Evolutionary conservation across 805 yeast genomes (phyloP).

Genomic region (Candida stauntonica): DNA sequence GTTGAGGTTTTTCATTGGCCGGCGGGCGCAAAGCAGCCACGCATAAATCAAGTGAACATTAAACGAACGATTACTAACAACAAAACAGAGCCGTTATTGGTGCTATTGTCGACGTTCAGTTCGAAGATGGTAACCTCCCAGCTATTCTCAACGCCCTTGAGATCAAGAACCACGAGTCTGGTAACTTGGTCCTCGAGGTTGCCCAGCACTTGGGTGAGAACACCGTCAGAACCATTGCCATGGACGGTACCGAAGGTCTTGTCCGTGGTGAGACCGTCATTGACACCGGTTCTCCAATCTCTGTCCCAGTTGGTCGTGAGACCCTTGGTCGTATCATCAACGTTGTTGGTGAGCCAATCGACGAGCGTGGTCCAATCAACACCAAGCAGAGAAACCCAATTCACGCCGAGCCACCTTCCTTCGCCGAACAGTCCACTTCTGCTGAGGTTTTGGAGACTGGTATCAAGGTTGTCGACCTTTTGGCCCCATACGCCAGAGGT

Average conservation of each 20-base stretch:
- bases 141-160: slow-evolving; percentile 96
- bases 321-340: slow-evolving; percentile 98
- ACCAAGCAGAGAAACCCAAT: slow-evolving; percentile 93
- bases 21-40: no score
- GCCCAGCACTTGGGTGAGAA: slow-evolving; percentile 99
- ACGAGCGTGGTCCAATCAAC: slow-evolving; percentile 98
- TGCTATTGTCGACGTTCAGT: slow-evolving; percentile 99
- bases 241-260: slow-evolving; percentile 99
- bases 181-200: slow-evolving; percentile 91
- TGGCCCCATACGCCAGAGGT: slow-evolving; percentile 99
- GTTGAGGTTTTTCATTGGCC: no score
- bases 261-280: slow-evolving; percentile 90
- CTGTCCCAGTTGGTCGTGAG: slow-evolving; percentile 99
- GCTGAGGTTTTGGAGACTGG: slow-evolving; percentile 99
- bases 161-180: slow-evolving; percentile 70
- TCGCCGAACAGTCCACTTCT: slow-evolving; percentile 94
- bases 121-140: slow-evolving; percentile 96
- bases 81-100: slow-evolving; percentile 84
- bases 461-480: slow-evolving; percentile 98
- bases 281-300: slow-evolving; percentile 98
- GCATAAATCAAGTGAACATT: no score
- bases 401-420: slow-evolving; percentile 96
- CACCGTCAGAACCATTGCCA: slow-evolving; percentile 99
- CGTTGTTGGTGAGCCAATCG: slow-evolving; percentile 99
- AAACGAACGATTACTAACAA: slow-evolving; percentile 25